Evolutionary conservation across 495 filamentous ascomycete species (phyloP).

Genomic region (Neurospora tetraspora): DNA sequence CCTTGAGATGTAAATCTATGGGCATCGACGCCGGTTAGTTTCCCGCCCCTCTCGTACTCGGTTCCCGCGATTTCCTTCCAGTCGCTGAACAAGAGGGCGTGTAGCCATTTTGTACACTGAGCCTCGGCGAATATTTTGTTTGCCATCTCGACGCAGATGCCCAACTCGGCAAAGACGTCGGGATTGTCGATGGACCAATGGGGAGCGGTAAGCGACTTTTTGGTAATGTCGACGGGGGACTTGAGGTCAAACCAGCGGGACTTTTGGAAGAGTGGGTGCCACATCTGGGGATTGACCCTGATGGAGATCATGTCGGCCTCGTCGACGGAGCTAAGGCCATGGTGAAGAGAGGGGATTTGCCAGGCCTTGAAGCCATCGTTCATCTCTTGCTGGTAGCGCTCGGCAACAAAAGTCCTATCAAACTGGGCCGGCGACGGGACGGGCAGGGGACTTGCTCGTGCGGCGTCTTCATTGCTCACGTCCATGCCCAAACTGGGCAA

Average conservation of each 20-base stretch:
- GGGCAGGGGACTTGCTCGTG: background rate
- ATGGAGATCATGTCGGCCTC: background rate
- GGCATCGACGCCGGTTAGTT: background rate
- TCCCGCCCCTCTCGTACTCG: background rate
- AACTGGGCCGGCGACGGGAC: background rate
- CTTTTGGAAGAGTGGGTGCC: background rate
- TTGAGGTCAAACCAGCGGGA: background rate
- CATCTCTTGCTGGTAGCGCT: background rate
- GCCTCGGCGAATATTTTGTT: background rate
- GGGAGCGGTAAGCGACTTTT: background rate
- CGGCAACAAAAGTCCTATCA: background rate
- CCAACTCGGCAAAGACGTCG: background rate
- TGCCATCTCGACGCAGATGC: background rate
- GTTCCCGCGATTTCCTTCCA: background rate
- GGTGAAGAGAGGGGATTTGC: background rate
- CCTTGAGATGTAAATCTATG: background rate
- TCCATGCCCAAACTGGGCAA: background rate
- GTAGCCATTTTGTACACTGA: background rate
- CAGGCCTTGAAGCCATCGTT: background rate
- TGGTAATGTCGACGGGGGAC: background rate
- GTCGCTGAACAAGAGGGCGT: background rate
- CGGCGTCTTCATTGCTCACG: background rate
- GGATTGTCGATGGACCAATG: background rate
- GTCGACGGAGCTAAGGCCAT: background rate
- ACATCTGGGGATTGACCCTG: background rate